Base-by-base conservation (phyloP, 129 eudicot genomes). In the Pulicaria dysenterica region DNA sequence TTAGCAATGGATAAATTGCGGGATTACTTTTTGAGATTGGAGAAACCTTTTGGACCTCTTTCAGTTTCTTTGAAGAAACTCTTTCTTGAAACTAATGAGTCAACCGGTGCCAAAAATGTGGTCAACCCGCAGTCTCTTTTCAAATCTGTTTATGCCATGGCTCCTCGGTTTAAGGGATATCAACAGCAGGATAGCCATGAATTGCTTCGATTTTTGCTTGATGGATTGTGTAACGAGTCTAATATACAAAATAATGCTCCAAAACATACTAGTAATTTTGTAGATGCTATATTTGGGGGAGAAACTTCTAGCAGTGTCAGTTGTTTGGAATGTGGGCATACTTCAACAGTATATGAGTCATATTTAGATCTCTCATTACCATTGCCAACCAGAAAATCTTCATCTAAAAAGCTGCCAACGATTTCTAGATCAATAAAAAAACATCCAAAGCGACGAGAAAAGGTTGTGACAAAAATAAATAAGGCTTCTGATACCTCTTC, bases 181-280 rank as follows among this genome's bases (percentile, higher is more conserved):
- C 97, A 85, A 72, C 99, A 94, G 75, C 97, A 94, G 60, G 98
- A 94, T 82, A 90, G 98, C 76, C 98, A 94, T 60, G 98, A 94
- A 76, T 76, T 94, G 75, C 98, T 94, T 79, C 90, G 91, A 9
- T 94, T 86, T 63, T 88, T 94, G 85, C 95, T 94, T 70, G 97
- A 94, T 81, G 98, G 86, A 66, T 70, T 88, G 84, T 76, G 89
- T 54, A 83, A 79, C 7, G 98, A 94, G 78, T 69, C 72, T 63
- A 64, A 73, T 79, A 75, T 80, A 12, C 79, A 70, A 78, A 93
- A 84, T 8, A 16, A 69, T 56, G 31, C 69, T 55, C 59, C 77
- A 58, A 37, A 54, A 42, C 67, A 67, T 7, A 81, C 60, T 74
- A 80, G 87, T 48, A 85, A 87, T 47, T 90, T 87, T 81, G 89